phyloP scores from a whole-genome alignment of 2,329 filamentous ascomycete species.

The Phoma sp. region DNA sequence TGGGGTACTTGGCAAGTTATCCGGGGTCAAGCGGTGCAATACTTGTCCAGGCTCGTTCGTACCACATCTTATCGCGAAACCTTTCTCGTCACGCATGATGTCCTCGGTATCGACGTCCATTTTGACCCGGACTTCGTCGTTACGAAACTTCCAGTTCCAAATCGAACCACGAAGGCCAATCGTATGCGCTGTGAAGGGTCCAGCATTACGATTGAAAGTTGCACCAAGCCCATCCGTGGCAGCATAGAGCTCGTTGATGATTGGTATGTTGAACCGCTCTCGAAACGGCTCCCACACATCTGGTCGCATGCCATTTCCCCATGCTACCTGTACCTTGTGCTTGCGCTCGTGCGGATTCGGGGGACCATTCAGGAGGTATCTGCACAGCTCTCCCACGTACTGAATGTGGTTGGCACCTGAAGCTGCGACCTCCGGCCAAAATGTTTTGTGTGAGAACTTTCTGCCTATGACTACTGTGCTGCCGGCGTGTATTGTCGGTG shows the following conservation, averaged over 20 bases:
- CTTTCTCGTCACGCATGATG: slow-evolving; percentile 43
- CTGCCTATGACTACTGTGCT: slow-evolving; percentile 38
- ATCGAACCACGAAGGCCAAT: slow-evolving; percentile 43
- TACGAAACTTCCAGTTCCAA: slow-evolving; percentile 40
- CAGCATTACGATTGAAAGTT: slow-evolving; percentile 42
- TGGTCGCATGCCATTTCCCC: slow-evolving; percentile 51
- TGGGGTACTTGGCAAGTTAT: slow-evolving; percentile 28
- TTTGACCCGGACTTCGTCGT: slow-evolving; percentile 42
- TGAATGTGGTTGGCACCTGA: slow-evolving; percentile 42
- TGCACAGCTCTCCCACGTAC: slow-evolving; percentile 48
- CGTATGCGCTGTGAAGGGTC: slow-evolving; percentile 42
- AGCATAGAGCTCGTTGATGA: slow-evolving; percentile 50
- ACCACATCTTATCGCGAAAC: slow-evolving; percentile 42
- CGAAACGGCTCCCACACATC: slow-evolving; percentile 51
- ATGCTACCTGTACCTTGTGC: slow-evolving; percentile 44
- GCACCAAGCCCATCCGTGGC: slow-evolving; percentile 48
- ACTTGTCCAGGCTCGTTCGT: slow-evolving; percentile 46
- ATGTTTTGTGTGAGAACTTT: slow-evolving; percentile 45
- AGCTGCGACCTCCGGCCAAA: slow-evolving; percentile 46
- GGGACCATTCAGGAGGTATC: slow-evolving; percentile 45
- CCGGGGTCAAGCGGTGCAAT: slow-evolving; percentile 40
- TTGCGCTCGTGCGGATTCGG: slow-evolving; percentile 38
- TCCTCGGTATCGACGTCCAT: slow-evolving; percentile 49
- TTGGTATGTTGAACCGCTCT: slow-evolving; percentile 47
- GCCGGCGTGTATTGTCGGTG: slow-evolving; percentile 40